phyloP scores from a whole-genome alignment of 2,329 filamentous ascomycete species.

The Pseudogymnoascus sp. region DNA sequence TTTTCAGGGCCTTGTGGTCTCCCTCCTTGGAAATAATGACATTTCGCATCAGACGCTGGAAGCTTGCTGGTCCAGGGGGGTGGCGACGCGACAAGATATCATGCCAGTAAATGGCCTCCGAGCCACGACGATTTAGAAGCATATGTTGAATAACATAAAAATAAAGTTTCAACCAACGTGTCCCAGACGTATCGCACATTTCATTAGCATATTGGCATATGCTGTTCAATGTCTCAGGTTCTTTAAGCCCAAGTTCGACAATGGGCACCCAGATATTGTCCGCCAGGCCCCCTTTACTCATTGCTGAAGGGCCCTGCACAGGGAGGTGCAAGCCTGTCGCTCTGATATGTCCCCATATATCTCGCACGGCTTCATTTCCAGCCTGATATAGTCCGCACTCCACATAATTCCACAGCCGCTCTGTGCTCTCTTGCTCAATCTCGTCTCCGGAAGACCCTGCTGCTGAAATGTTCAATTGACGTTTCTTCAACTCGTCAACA shows the following conservation, averaged over 20 bases:
- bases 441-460: neutral
- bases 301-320: neutral
- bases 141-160: slow-evolving; percentile 33
- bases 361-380: neutral
- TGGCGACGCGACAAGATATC: slow-evolving; percentile 21
- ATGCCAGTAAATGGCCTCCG: slow-evolving; percentile 23
- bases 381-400: neutral
- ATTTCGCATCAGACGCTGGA: slow-evolving; percentile 29
- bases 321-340: neutral
- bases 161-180: slow-evolving; percentile 34
- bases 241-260: slow-evolving; percentile 29
- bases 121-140: slow-evolving; percentile 21
- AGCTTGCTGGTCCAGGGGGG: slow-evolving; percentile 27
- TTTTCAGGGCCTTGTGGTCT: slow-evolving; percentile 30
- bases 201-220: slow-evolving; percentile 34
- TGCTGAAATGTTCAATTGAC: neutral
- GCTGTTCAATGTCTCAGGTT: slow-evolving; percentile 28
- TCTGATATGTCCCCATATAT: neutral
- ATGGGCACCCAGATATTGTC: slow-evolving; percentile 38
- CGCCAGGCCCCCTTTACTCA: slow-evolving; percentile 27
- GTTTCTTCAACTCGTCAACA: neutral
- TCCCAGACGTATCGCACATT: slow-evolving; percentile 31
- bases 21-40: slow-evolving; percentile 16
- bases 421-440: neutral
- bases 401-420: neutral